Base-by-base conservation (phyloP, 2,329 filamentous ascomycete genomes). In the Penicillium sp. region DNA sequence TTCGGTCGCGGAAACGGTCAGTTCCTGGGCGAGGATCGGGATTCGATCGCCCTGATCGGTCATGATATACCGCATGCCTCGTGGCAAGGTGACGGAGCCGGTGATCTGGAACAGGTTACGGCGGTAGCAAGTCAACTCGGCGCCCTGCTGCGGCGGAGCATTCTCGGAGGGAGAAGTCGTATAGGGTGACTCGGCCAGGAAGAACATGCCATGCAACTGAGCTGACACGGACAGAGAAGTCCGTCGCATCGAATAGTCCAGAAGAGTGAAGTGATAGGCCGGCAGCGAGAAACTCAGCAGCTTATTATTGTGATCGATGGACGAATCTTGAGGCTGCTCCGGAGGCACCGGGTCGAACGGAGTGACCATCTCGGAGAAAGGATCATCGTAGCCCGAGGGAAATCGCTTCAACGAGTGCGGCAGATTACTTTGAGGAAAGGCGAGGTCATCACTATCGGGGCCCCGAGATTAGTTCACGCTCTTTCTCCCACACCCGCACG, bases 41-140 rank as follows among this genome's bases (percentile, higher is more conserved):
- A 95, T 86, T 40, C 88, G 87, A 69, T 95, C 89, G 40, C 90
- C 90, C 48, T 88, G 84, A 53, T 96, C 91, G 16, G 86, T 89
- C 70, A 95, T 80, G 49, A 96, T 84, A 46, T 88, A 94, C 49
- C 92, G 79, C 56, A 91, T 81, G 25, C 85, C 86, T 56, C 90
- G 79, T 1, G 92, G 90, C 13, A 92, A 81, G 36, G 90, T 90
- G 51, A 96, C 83, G 5, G 87, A 91, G 51, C 92, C 92, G 55
- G 91, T 95, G 66, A 96, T 95, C 71, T 96, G 92, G 73, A 97
- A 97, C 44, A 97, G 79, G 68, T 97, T 97, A 43, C 92, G 85
- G 58, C 92, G 88, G 73, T 97, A 97, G 79, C 92, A 97, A 3
- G 92, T 97, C 69, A 97, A 74, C 74, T 97, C 92, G 16, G 72